These are phyloP conservation scores for Pleodorina starrii DNA, from an alignment of 139 green algal genomes.

Conservation along the genomic window DNA sequence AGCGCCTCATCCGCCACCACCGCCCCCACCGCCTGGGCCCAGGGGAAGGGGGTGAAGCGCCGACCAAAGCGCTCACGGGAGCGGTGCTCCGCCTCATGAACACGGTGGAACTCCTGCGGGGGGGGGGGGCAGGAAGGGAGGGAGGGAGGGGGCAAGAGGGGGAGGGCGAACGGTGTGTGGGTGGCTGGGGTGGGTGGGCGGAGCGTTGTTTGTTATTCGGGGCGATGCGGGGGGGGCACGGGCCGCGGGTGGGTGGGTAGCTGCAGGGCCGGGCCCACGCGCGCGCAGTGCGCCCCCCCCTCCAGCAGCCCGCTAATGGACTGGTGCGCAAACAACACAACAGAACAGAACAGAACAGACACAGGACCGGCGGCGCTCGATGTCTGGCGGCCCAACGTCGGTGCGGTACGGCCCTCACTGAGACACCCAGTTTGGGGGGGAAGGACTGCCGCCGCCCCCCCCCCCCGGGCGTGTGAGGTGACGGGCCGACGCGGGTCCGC, in stretches of 20 bases:
- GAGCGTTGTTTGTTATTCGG: neutral
- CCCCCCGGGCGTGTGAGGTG: no score
- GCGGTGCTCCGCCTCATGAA: slow-evolving; percentile 20
- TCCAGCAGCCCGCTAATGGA: no score
- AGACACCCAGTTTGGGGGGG: no score
- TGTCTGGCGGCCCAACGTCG: no score
- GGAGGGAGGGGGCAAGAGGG: neutral
- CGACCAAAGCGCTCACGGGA: neutral
- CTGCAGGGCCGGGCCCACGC: neutral
- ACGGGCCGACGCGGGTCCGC: no score
- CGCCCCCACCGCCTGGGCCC: neutral
- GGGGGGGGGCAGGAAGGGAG: neutral
- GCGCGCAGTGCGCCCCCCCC: neutral
- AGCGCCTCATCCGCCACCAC: slow-evolving; percentile 33
- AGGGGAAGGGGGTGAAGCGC: slow-evolving; percentile 5
- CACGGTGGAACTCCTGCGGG: slow-evolving; percentile 13
- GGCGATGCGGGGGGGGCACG: neutral
- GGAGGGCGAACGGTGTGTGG: no score
- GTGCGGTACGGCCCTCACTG: no score
- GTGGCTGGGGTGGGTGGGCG: neutral
- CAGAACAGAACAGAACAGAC: no score
- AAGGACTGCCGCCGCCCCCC: no score
- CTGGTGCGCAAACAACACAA: no score
- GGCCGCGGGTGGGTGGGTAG: neutral
- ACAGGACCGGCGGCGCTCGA: no score